Evolutionary conservation across 1,139 yeast genomes (phyloP), one percentile per base, ranked within the genome.

Genomic region (Entelexis paramagnoliae): DNA sequence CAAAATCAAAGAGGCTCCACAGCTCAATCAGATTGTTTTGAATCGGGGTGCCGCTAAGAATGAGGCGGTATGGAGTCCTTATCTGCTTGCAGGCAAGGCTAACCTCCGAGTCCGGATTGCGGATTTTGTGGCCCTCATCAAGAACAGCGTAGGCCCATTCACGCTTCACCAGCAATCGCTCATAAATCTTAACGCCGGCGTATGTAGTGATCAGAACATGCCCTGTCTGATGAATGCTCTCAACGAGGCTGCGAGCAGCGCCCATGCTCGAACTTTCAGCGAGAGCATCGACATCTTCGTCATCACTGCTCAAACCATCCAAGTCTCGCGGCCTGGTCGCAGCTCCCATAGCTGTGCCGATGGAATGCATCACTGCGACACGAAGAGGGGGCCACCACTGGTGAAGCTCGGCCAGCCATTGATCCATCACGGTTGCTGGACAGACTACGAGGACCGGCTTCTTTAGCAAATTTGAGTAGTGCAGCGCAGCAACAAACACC

Each of bases 361-460:
- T 91, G 4, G 96, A 83, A 66, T 91, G 98, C 45, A 91, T 69
- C 49, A 91, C 87, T 2, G 85, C 81, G 17, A 91, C 80, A 54
- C 98, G 69, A 29, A 93, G 72, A 0, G 96, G 89, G 1, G 98
- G 97, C 97, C 97, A 91, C 98, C 98, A 91, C 48, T 83, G 76
- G 62, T 91, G 98, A 52, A 91, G 80, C 65, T 91, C 98, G 57
- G 82, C 83, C 6, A 89, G 94, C 98, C 98, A 91, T 64, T 91
- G 98, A 56, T 80, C 83, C 75, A 91, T 72, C 0, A 91, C 96
- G 0, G 98, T 91, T 0, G 98, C 97, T 0, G 98, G 98, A 54
- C 96, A 95, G 0, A 91, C 96, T 40, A 91, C 76, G 35, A 91
- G 64, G 0, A 84, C 83, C 0, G 98, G 98, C 46, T 83, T 83